Percentiles rank a stretch among this genome's conserved stretches.
Conservation (phyloP, 108 stramenopile species). For the Nannochloropsis granulata region DNA sequence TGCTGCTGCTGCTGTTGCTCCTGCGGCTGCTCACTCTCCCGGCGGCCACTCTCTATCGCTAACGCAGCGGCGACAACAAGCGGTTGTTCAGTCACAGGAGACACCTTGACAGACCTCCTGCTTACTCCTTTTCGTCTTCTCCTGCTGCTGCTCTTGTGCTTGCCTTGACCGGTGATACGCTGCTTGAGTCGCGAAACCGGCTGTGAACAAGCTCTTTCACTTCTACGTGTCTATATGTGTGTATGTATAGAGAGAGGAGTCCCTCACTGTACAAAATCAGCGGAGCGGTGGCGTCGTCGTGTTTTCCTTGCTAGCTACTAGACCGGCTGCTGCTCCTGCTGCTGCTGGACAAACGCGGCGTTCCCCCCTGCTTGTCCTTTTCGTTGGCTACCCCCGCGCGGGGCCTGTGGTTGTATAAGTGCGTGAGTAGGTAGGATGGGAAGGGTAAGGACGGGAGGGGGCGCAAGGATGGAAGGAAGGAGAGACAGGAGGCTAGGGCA, state of each 20-base stretch:
- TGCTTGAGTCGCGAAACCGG: too few relatives aligned
- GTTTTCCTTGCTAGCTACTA: background rate
- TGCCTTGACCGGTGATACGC: too few relatives aligned
- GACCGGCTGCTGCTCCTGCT: too few relatives aligned
- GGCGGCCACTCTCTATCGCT: background rate
- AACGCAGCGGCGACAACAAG: background rate
- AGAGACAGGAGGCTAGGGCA: background rate
- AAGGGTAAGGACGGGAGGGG: background rate
- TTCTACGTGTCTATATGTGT: background rate
- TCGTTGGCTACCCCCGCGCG: background rate
- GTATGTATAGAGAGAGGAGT: background rate
- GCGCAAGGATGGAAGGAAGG: background rate
- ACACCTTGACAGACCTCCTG: background rate
- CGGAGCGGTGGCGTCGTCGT: background rate
- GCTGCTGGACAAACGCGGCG: too few relatives aligned
- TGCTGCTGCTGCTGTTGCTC: background rate
- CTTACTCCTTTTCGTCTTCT: too few relatives aligned
- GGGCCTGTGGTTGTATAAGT: background rate
- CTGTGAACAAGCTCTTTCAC: too few relatives aligned
- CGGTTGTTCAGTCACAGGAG: background rate
- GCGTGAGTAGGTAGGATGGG: too few relatives aligned
- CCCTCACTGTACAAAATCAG: background rate
- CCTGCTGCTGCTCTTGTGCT: background rate
- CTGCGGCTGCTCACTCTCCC: background rate
- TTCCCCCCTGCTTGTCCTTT: background rate